These are phyloP conservation scores for Ramichloridium luteum DNA, from an alignment of 2,329 filamentous ascomycete species.

Conservation along the genomic window DNA sequence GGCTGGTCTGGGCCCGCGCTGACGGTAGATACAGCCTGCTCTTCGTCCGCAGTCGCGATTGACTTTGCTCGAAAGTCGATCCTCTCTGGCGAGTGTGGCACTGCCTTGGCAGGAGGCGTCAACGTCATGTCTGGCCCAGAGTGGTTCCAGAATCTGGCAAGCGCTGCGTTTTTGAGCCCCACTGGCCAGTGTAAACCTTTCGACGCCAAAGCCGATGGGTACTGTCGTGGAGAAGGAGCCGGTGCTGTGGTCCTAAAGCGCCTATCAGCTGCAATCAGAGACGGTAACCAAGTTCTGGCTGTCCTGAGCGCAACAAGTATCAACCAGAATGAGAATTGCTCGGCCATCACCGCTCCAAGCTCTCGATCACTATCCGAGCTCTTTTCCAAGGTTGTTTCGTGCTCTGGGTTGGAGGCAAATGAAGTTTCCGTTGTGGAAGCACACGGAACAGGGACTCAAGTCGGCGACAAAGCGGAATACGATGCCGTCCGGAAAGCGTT, in stretches of 20 bases:
- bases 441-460: constrained; percentile 9
- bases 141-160: constrained; percentile 24
- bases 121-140: constrained; percentile 24
- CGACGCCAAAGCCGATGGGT: constrained; percentile 12
- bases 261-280: constrained; percentile 20
- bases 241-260: constrained; percentile 21
- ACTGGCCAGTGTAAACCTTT: constrained; percentile 37
- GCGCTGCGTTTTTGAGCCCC: constrained; percentile 31
- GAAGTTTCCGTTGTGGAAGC: constrained; percentile 7
- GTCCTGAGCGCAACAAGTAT: constrained; percentile 17
- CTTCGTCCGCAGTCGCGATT: constrained; percentile 22
- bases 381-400: constrained; percentile 9
- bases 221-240: constrained; percentile 25
- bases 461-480: constrained; percentile 8
- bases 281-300: constrained; percentile 21
- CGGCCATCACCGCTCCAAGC: constrained; percentile 21
- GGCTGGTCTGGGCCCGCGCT: constrained; percentile 31
- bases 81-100: constrained; percentile 17
- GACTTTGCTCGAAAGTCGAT: constrained; percentile 21
- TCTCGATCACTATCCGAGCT: constrained; percentile 11
- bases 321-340: constrained; percentile 18
- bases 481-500: constrained; percentile 4
- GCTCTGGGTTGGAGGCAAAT: constrained; percentile 13
- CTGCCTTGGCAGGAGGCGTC: constrained; percentile 27
- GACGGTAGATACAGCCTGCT: constrained; percentile 27